These are phyloP conservation scores for Stylosanthes scabra DNA, from an alignment of 331 rosid species.

Conservation along the genomic window DNA sequence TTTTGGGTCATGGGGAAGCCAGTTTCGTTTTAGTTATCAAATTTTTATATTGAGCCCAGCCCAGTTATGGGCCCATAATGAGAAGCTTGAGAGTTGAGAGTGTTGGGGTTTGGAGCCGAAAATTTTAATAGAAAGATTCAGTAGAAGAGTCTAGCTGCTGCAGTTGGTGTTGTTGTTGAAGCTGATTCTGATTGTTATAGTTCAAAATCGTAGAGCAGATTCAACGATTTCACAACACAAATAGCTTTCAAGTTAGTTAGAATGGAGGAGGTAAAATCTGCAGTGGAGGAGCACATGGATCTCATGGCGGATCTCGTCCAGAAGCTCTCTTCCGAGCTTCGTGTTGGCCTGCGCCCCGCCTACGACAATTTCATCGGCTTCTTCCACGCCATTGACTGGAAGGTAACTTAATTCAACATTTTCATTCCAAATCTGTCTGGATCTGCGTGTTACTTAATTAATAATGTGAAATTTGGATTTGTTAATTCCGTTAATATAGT, in stretches of 20 bases:
- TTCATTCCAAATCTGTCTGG: background rate
- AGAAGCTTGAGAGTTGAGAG: background rate
- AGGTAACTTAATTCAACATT: constrained; percentile 43
- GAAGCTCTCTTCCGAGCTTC: constrained; percentile 76
- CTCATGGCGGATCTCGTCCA: constrained; percentile 81
- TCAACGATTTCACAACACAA: too few species aligned
- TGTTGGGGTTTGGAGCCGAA: background rate
- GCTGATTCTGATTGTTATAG: background rate
- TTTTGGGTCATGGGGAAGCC: too few species aligned
- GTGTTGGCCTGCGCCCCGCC: constrained; percentile 77
- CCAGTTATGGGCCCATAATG: background rate
- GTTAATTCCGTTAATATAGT: background rate
- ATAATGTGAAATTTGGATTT: background rate
- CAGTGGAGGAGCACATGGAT: constrained; percentile 76
- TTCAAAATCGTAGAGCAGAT: too few species aligned
- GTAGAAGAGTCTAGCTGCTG: background rate
- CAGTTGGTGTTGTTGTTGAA: background rate
- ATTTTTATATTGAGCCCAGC: background rate
- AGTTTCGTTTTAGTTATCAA: too few species aligned
- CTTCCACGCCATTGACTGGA: constrained; percentile 94
- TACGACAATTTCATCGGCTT: constrained; percentile 79
- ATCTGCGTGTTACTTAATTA: background rate
- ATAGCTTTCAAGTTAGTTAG: too few species aligned
- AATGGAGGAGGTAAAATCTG: constrained; percentile 75
- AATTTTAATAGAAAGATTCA: background rate